phyloP scores from a whole-genome alignment of 1,139 yeast genomes.

The Candida sanyaensis region DNA sequence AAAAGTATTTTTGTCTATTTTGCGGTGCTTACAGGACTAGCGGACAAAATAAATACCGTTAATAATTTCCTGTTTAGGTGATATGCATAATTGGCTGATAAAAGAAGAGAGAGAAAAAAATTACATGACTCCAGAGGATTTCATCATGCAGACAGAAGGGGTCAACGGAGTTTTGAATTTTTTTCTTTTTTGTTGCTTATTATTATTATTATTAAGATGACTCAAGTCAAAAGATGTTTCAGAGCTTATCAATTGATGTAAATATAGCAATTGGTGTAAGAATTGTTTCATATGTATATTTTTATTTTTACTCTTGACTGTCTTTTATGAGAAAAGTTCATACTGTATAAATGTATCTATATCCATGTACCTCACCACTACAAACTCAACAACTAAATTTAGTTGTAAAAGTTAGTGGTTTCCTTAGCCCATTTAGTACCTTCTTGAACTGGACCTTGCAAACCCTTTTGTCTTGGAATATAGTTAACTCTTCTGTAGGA shows the following conservation, averaged over 20 bases:
- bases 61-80: slow-evolving; percentile 1
- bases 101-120: neutral
- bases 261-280: no score
- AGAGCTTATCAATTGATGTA: no score
- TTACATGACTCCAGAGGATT: neutral
- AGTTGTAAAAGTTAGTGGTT: slow-evolving; percentile 11
- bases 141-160: neutral
- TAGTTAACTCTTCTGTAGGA: slow-evolving; percentile 82
- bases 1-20: no score
- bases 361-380: neutral
- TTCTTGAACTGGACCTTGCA: slow-evolving; percentile 61
- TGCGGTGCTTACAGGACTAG: neutral
- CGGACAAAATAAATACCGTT: slow-evolving; percentile 1
- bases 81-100: neutral
- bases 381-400: neutral
- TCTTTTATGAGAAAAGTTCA: no score
- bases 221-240: no score
- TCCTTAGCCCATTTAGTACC: slow-evolving; percentile 47
- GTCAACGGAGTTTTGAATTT: slow-evolving; percentile 2
- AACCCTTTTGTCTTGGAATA: slow-evolving; percentile 76
- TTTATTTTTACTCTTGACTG: no score
- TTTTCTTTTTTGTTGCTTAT: neutral
- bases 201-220: no score
- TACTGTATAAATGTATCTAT: no score
- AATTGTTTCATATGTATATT: no score